Base-by-base conservation (phyloP, 495 filamentous ascomycete genomes). In the Daldinia caldariorum region DNA sequence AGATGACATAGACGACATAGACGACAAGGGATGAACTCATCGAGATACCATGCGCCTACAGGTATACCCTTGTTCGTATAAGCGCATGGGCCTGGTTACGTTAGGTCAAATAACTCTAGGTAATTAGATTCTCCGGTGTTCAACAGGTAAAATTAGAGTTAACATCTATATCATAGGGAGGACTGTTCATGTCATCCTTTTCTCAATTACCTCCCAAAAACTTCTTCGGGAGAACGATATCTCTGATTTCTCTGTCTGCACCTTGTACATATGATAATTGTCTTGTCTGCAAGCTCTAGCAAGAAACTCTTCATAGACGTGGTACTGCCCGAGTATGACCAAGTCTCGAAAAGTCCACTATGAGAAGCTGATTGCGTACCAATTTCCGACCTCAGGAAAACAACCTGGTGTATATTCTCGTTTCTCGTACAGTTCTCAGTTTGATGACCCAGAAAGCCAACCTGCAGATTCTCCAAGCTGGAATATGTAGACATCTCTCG, bases 161-260 rank as follows among this genome's bases (percentile, higher is more conserved):
- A 10, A 22, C 18, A 58, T 37, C 13, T 39, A 58, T 29, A 13
- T 29, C 29, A 43, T n/a, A 5, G 16, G 16, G 16, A 53, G 5
- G 0, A 6, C 26, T 31, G 6, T 32, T 32, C 26, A 14, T 26
- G 26, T 53, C 26, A 32, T 53, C 49, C 35, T 12, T 3, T 63
- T 39, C 29, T 9, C 5, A 22, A 18, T 43, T 66, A 69, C 18
- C 54, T 58, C 37, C 47, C 47, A 13, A 73, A 29, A 6, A 70
- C 63, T 9, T 75, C 73, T 29, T 75, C 70, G 43, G 47, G 58
- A 4, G 59, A 49, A 34, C 59, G 20, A 49, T 75, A 75, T 4
- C 73, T 61, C 0, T 35, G 14, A 22, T 75, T 75, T 45, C 55
- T 58, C 53, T 66, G 49, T 38, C 63, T 72, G 49, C 73, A 75